These are phyloP conservation scores for Hanseniaspora thailandica DNA, from an alignment of 805 yeast species.

Conservation along the genomic window DNA sequence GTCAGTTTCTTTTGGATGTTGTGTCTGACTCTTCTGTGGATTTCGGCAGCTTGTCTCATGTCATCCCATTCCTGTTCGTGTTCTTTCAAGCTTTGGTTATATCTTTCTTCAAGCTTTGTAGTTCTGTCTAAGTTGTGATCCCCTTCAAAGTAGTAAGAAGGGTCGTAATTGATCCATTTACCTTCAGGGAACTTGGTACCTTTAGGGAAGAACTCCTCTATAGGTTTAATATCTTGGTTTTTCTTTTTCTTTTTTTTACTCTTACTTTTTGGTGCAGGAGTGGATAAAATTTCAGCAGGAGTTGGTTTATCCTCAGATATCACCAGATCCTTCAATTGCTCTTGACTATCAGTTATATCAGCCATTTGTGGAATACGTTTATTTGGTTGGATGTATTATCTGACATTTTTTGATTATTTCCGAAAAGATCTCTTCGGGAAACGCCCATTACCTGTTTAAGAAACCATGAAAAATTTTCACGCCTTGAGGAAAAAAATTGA, in stretches of 20 bases:
- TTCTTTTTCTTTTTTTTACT: constrained; percentile 49
- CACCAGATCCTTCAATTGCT: not conserved
- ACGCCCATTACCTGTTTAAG: too few species aligned
- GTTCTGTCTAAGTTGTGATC: constrained; percentile 57
- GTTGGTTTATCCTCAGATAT: not conserved
- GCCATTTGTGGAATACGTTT: not conserved
- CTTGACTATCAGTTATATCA: not conserved
- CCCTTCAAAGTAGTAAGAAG: constrained; percentile 27
- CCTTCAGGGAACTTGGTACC: constrained; percentile 69
- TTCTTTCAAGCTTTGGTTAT: constrained; percentile 46
- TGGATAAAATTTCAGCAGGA: not conserved
- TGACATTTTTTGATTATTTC: not conserved
- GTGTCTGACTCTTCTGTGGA: constrained; percentile 81
- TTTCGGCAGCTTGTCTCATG: constrained; percentile 89
- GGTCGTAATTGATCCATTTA: constrained; percentile 60
- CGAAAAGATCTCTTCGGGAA: not conserved
- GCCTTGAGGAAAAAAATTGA: not conserved
- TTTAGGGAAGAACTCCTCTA: constrained; percentile 56
- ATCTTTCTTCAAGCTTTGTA: constrained; percentile 77
- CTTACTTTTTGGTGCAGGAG: constrained; percentile 23
- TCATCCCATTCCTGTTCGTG: constrained; percentile 58
- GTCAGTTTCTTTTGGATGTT: constrained; percentile 60
- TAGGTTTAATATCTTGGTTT: constrained; percentile 45
- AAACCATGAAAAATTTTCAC: too few species aligned
- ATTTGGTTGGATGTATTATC: not conserved